Conservation (phyloP, 2,329 filamentous ascomycete genomes). For the Claviceps sp. region DNA sequence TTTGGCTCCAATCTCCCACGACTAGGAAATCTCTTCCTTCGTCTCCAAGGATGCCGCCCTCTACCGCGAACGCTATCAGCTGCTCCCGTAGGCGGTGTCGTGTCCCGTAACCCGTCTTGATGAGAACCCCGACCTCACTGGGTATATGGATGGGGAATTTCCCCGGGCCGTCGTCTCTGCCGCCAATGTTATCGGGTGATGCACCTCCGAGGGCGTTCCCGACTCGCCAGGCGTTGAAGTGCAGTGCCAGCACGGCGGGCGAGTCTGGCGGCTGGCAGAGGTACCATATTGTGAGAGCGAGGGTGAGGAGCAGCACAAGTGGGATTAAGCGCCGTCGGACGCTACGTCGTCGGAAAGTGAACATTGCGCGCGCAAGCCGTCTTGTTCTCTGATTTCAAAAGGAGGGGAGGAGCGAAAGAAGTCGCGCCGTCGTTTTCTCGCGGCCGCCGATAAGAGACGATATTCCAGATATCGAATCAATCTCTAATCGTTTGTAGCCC, state of each 20-base stretch:
- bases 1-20: constrained; percentile 33
- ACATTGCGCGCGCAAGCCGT: constrained; percentile 2
- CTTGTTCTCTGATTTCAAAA: not conserved
- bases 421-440: no score
- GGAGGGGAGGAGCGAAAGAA: not conserved
- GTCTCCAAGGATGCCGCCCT: constrained; percentile 20
- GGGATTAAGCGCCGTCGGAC: constrained; percentile 15
- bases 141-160: constrained; percentile 29
- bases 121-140: constrained; percentile 34
- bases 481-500: no score
- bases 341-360: constrained; percentile 15
- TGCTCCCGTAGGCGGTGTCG: constrained; percentile 32
- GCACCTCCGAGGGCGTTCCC: constrained; percentile 15
- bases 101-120: constrained; percentile 45
- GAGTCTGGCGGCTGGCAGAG: constrained; percentile 21
- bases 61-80: constrained; percentile 27
- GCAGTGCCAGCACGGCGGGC: constrained; percentile 18
- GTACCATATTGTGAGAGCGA: constrained; percentile 15
- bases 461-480: no score
- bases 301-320: constrained; percentile 11
- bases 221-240: constrained; percentile 21
- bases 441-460: no score
- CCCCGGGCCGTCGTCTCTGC: constrained; percentile 15
- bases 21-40: constrained; percentile 31
- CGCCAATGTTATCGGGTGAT: constrained; percentile 28